Conservation (phyloP, 306 rosid species). For the Sophora flavescens region DNA sequence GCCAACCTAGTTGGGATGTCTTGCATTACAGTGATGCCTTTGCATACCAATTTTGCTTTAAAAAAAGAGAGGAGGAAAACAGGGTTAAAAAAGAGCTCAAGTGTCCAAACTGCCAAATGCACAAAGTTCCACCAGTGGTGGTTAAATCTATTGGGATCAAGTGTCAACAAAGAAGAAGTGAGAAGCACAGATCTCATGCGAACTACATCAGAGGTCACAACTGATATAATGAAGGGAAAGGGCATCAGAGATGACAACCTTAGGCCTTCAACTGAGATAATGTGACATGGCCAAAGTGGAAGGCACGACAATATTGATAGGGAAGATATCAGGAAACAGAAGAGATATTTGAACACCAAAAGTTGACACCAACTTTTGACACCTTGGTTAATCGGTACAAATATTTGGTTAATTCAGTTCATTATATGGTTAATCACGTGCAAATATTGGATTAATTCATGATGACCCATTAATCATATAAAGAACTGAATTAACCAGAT, state of each 20-base stretch:
- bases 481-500: too few relatives aligned
- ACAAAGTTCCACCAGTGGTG: background rate
- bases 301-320: background rate
- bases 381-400: too few relatives aligned
- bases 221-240: background rate
- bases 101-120: background rate
- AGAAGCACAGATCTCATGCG: background rate
- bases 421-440: too few relatives aligned
- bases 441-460: too few relatives aligned
- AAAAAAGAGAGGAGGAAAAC: conserved; percentile 7
- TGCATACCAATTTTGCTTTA: too few relatives aligned
- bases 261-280: background rate
- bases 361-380: too few relatives aligned
- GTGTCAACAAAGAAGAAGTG: background rate
- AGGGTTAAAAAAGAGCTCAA: background rate
- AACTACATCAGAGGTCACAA: background rate
- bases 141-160: background rate
- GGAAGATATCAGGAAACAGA: conserved; percentile 1
- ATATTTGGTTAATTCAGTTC: too few relatives aligned
- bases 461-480: too few relatives aligned
- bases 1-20: too few relatives aligned
- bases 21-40: too few relatives aligned
- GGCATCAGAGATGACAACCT: background rate
- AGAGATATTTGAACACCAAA: too few relatives aligned
- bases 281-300: background rate